Evolutionary conservation across 768 basidiomycete species (phyloP).

Genomic region (Pisolithus marmoratus): DNA sequence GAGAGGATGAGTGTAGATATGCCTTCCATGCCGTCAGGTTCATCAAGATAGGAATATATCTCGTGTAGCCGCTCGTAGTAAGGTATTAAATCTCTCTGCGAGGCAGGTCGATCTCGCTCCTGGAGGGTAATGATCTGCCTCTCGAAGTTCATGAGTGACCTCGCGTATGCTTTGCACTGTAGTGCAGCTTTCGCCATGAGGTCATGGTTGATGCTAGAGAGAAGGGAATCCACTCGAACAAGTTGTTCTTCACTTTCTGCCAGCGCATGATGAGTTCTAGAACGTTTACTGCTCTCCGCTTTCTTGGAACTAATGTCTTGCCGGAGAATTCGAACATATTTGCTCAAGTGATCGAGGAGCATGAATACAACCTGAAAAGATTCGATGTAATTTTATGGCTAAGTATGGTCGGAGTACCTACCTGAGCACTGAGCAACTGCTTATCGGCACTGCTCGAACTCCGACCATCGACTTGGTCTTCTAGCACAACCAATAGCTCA

Average conservation of each 20-base stretch:
- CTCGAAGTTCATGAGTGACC: slow-evolving; percentile 94
- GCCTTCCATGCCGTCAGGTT: slow-evolving; percentile 99
- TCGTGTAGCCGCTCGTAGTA: slow-evolving; percentile 90
- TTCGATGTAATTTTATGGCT: not conserved
- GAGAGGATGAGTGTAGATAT: slow-evolving; percentile 83
- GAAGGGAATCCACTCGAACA: slow-evolving; percentile 67
- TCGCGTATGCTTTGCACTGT: slow-evolving; percentile 89
- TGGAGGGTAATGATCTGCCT: slow-evolving; percentile 60
- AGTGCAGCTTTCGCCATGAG: slow-evolving; percentile 93
- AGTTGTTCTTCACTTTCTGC: slow-evolving; percentile 54
- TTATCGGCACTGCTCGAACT: slow-evolving; percentile 67
- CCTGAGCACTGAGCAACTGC: slow-evolving; percentile 90
- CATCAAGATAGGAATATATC: slow-evolving; percentile 93
- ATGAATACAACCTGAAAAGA: slow-evolving; percentile 81
- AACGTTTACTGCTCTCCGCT: slow-evolving; percentile 42
- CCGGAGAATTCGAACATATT: slow-evolving; percentile 75
- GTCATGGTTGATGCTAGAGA: slow-evolving; percentile 78
- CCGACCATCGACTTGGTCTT: slow-evolving; percentile 72
- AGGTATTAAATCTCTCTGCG: slow-evolving; percentile 37
- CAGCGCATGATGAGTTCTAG: slow-evolving; percentile 33
- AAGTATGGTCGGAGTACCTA: slow-evolving; percentile 24
- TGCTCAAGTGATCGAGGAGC: slow-evolving; percentile 90
- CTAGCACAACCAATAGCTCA: slow-evolving; percentile 77
- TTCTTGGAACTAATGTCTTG: slow-evolving; percentile 54
- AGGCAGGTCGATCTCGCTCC: slow-evolving; percentile 33